phyloP scores from a whole-genome alignment of 163 green algal species.

The Chlorella variabilis region DNA sequence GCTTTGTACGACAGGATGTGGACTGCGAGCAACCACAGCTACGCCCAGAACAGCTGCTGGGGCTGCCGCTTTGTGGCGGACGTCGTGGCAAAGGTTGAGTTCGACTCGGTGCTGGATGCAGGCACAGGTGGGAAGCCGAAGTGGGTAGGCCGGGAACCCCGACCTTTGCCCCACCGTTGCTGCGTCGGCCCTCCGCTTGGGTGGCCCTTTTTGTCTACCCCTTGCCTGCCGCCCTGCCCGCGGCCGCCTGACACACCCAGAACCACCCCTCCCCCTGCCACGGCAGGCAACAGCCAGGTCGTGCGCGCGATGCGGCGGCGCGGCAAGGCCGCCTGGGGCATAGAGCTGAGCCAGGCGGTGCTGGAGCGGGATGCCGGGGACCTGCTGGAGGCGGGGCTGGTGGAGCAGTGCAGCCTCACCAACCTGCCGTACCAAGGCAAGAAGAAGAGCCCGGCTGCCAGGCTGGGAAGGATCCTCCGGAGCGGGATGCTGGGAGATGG shows the following conservation, averaged over 20 bases:
- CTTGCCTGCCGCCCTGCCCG: no score
- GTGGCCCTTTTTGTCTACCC: no score
- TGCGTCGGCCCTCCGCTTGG: no score
- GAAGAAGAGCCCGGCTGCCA: no score
- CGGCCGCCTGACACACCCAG: no score
- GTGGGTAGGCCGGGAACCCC: no score
- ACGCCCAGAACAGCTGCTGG: conserved; percentile 21
- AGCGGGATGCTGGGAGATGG: no score
- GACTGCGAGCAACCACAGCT: background rate
- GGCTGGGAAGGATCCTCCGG: no score
- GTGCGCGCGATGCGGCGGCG: conserved; percentile 9
- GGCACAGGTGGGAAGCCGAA: conserved; percentile 3
- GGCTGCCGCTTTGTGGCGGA: conserved; percentile 17
- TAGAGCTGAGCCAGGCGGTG: conserved; percentile 21
- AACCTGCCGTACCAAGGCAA: conserved; percentile 20
- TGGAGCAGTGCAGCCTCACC: conserved; percentile 21
- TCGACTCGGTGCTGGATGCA: conserved; percentile 12
- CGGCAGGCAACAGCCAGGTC: background rate
- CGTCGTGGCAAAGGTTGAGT: background rate
- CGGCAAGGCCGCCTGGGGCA: conserved; percentile 4
- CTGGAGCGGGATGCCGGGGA: conserved; percentile 15
- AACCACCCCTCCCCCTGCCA: no score
- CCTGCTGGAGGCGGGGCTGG: conserved; percentile 21
- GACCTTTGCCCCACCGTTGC: no score
- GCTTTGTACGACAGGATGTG: background rate